Evolutionary conservation across 2,329 filamentous ascomycete genomes (phyloP).

Genomic region (Botrytis fragariae): DNA sequence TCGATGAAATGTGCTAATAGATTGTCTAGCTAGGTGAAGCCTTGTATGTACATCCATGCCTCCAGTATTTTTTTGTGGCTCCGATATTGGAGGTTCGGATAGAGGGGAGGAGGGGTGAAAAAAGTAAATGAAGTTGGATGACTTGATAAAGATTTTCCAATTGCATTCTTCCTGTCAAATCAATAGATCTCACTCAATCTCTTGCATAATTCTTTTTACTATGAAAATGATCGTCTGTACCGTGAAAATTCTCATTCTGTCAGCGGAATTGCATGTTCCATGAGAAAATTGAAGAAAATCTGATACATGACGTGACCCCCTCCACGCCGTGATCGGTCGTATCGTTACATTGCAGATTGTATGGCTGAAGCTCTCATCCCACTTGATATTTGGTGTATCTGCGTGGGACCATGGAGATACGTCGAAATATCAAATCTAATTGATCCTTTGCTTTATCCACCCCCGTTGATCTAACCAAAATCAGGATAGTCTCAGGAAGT

Average conservation of each 20-base stretch:
- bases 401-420: conserved; percentile 1
- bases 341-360: neutral
- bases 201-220: neutral
- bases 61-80: neutral
- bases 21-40: neutral
- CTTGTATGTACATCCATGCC: neutral
- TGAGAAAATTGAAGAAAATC: neutral
- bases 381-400: neutral
- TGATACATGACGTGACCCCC: conserved; percentile 2
- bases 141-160: neutral
- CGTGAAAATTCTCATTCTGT: neutral
- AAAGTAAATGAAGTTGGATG: neutral
- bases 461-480: neutral
- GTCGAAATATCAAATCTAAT: neutral
- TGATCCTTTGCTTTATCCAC: neutral
- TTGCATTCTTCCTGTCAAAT: neutral
- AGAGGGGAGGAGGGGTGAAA: neutral
- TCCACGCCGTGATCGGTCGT: conserved; percentile 13
- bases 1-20: neutral
- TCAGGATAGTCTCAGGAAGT: neutral
- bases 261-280: neutral
- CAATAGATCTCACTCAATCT: neutral
- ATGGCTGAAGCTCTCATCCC: neutral
- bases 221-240: neutral
- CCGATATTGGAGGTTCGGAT: conserved; percentile 13